Evolutionary conservation across 352 stramenopile species (phyloP).

Genomic region (Hyaloperonospora brassicae): DNA sequence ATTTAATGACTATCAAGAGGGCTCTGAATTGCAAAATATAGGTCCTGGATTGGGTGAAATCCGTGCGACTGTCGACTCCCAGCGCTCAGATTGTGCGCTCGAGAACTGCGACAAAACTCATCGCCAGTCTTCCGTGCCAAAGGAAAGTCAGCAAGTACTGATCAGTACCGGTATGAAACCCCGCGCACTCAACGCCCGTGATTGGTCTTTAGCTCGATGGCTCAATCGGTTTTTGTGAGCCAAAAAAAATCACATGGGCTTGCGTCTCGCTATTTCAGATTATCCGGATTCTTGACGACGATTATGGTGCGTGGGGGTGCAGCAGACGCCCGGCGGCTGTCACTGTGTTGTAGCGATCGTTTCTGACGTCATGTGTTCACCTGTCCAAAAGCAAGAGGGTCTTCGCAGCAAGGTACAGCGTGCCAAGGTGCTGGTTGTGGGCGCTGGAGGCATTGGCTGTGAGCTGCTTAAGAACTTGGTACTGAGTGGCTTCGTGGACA

Average conservation of each 20-base stretch:
- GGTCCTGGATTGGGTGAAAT: no score
- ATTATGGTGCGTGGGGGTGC: conserved; percentile 38
- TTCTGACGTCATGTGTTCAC: conserved; percentile 1
- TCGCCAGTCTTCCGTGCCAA: no score
- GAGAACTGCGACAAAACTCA: no score
- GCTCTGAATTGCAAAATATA: no score
- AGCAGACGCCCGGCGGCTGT: neutral
- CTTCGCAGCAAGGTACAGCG: conserved; percentile 62
- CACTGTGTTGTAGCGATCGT: neutral
- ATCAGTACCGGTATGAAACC: no score
- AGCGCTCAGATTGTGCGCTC: no score
- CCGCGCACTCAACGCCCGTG: no score
- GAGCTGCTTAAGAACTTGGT: conserved; percentile 99
- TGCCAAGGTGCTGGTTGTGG: conserved; percentile 93
- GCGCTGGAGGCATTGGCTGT: conserved; percentile 97
- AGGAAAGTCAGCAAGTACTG: no score
- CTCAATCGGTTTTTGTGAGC: no score
- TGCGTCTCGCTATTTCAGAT: conserved; percentile 1
- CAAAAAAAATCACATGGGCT: neutral
- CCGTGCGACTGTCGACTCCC: no score
- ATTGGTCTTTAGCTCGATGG: no score
- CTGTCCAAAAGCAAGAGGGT: conserved; percentile 35
- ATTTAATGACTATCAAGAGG: no score
- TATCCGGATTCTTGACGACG: conserved; percentile 10
- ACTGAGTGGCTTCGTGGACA: conserved; percentile 90